These are phyloP conservation scores for Geotrichum histeridarum DNA, from an alignment of 1,139 yeast genomes.

Conservation along the genomic window DNA sequence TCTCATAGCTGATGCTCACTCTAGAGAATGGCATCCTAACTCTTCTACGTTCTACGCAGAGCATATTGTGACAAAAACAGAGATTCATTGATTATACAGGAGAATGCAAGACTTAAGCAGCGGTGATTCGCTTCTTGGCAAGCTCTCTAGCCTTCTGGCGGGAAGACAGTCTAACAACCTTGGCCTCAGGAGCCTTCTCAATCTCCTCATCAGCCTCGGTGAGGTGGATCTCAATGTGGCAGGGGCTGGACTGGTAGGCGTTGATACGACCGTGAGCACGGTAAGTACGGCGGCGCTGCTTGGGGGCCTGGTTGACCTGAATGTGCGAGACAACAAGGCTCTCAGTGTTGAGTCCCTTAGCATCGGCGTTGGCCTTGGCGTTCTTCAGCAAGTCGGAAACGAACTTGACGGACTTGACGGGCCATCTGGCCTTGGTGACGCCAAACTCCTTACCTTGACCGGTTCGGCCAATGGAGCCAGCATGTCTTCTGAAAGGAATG, in stretches of 20 bases:
- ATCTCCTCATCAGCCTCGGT: constrained; percentile 94
- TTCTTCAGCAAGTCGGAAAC: constrained; percentile 90
- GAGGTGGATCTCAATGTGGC: constrained; percentile 96
- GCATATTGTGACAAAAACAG: not conserved
- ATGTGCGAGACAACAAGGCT: constrained; percentile 94
- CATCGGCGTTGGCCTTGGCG: constrained; percentile 98
- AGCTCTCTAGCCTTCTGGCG: constrained; percentile 94
- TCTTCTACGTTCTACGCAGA: not conserved
- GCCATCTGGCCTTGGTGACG: constrained; percentile 99
- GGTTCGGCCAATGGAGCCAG: constrained; percentile 96
- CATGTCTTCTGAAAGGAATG: constrained; percentile 98
- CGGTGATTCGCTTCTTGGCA: constrained; percentile 66
- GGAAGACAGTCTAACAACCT: constrained; percentile 68
- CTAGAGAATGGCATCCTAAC: too few relatives aligned
- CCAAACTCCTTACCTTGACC: constrained; percentile 99
- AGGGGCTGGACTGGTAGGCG: constrained; percentile 97
- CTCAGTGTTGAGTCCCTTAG: constrained; percentile 95
- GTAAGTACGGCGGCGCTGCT: constrained; percentile 99
- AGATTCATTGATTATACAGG: constrained; percentile 7
- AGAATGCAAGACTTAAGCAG: constrained; percentile 16
- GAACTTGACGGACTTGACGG: constrained; percentile 96
- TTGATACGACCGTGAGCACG: constrained; percentile 99
- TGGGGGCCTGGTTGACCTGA: constrained; percentile 99
- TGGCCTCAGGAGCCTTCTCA: constrained; percentile 77
- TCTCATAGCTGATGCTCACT: too few relatives aligned